Base-by-base conservation (phyloP, 1,284 basidiomycete genomes). In the Quambalaria eucalypti region DNA sequence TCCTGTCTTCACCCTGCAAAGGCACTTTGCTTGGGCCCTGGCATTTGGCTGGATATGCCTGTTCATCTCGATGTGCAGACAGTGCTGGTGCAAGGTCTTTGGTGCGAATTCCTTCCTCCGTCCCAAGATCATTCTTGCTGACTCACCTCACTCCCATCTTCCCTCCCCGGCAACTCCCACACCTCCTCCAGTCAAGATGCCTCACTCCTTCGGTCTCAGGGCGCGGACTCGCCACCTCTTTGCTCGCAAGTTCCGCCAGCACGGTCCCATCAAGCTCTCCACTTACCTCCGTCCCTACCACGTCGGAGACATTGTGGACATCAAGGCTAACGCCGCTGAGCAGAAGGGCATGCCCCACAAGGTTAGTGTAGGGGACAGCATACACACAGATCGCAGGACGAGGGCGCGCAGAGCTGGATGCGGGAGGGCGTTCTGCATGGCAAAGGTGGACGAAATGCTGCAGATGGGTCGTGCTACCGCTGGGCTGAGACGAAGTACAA, bases 311-410 rank as follows among this genome's bases (percentile, higher is more conserved):
- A 96, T 98, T 76, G 93, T 99, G 73, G 93, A 98, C 82, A 98
- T 98, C 84, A 95, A 95, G 82, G 93, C 93, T 73, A 97, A 99
- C 78, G 85, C 92, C 62, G 89, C 92, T 52, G 88, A 96, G 80
- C 95, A 98, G 84, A 95, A 93, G 87, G 93, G 93, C 79, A 96
- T 98, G 90, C 92, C 93, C 78, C 92, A 96, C 84, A 97, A 97
- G 81, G 53, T 51, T 76, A 53, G 50, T 30, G 23, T 51, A n/a
- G n/a, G n/a, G n/a, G n/a, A n/a, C n/a, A n/a, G n/a, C n/a, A n/a
- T n/a, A n/a, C n/a, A n/a, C n/a, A n/a, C n/a, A n/a, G n/a, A n/a
- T n/a, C n/a, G n/a, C n/a, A n/a, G n/a, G n/a, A n/a, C n/a, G n/a
- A n/a, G n/a, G n/a, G n/a, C n/a, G n/a, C n/a, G n/a, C n/a, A n/a